phyloP scores from a whole-genome alignment of 495 filamentous ascomycete genomes.

The Penicillium odoratum region DNA sequence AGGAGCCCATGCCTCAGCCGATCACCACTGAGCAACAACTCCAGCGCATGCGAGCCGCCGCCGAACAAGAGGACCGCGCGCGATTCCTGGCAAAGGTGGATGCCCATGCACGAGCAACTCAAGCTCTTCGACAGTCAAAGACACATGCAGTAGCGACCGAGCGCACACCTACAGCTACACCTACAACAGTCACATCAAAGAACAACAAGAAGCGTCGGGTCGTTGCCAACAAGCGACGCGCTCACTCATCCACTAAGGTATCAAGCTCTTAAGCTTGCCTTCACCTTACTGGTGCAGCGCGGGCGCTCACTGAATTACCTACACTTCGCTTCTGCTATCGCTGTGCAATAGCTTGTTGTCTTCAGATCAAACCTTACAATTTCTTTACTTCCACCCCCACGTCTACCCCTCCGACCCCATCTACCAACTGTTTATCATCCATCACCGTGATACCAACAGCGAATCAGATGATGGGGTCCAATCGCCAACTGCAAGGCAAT shows the following conservation, averaged over 20 bases:
- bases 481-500: background rate
- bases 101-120: slow-evolving; percentile 46
- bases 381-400: slow-evolving; percentile 12
- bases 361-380: background rate
- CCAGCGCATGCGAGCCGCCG: slow-evolving; percentile 37
- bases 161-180: slow-evolving; percentile 19
- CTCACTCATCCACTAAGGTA: slow-evolving; percentile 35
- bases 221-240: slow-evolving; percentile 34
- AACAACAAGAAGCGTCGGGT: slow-evolving; percentile 41
- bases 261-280: slow-evolving; percentile 5
- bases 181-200: slow-evolving; percentile 25
- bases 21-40: slow-evolving; percentile 47
- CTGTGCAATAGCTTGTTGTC: slow-evolving; percentile 7
- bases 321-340: slow-evolving; percentile 14
- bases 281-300: slow-evolving; percentile 19
- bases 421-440: slow-evolving; percentile 8
- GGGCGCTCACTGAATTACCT: slow-evolving; percentile 20
- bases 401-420: slow-evolving; percentile 1
- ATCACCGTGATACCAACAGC: slow-evolving; percentile 19
- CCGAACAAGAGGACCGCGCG: slow-evolving; percentile 43
- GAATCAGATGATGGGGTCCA: slow-evolving; percentile 18
- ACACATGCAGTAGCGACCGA: slow-evolving; percentile 25
- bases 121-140: slow-evolving; percentile 42
- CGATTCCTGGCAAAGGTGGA: slow-evolving; percentile 49
- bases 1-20: slow-evolving; percentile 8